These are phyloP conservation scores for Diospyros lotus DNA, from an alignment of 148 eudicot species.

Conservation along the genomic window DNA sequence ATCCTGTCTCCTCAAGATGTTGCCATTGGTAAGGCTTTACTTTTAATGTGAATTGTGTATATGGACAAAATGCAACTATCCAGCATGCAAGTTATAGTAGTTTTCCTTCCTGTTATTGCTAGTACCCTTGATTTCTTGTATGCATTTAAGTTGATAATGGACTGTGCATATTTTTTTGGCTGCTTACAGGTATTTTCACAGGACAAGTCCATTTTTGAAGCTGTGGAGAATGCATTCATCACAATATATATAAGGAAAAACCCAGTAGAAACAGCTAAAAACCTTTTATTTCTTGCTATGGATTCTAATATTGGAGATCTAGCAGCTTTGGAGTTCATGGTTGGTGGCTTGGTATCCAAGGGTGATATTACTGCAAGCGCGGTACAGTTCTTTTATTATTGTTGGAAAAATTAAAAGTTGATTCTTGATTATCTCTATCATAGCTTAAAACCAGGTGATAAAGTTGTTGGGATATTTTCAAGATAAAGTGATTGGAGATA, in stretches of 20 bases:
- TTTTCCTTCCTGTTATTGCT: not conserved
- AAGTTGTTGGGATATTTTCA: too few species aligned
- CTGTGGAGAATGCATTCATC: slow-evolving; percentile 92
- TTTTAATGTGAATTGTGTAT: slow-evolving; percentile 3
- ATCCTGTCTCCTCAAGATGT: slow-evolving; percentile 87
- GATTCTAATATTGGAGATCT: slow-evolving; percentile 95
- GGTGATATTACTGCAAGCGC: slow-evolving; percentile 71
- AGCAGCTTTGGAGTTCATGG: slow-evolving; percentile 79
- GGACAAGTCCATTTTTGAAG: slow-evolving; percentile 87
- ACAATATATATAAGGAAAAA: slow-evolving; percentile 77
- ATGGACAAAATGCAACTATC: not conserved
- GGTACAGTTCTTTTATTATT: slow-evolving; percentile 34
- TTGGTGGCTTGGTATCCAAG: slow-evolving; percentile 77
- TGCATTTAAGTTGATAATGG: not conserved
- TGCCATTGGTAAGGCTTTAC: slow-evolving; percentile 69
- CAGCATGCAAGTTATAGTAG: not conserved
- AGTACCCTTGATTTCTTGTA: not conserved
- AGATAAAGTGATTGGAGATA: too few species aligned
- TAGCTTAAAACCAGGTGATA: too few species aligned
- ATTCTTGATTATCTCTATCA: too few species aligned
- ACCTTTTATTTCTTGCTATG: slow-evolving; percentile 66
- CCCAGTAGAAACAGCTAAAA: slow-evolving; percentile 82
- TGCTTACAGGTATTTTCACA: slow-evolving; percentile 78
- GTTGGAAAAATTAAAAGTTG: not conserved
- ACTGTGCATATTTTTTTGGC: slow-evolving; percentile 9